These are phyloP conservation scores for Trichoderma sp. DNA, from an alignment of 2,329 filamentous ascomycete genomes.

Conservation along the genomic window DNA sequence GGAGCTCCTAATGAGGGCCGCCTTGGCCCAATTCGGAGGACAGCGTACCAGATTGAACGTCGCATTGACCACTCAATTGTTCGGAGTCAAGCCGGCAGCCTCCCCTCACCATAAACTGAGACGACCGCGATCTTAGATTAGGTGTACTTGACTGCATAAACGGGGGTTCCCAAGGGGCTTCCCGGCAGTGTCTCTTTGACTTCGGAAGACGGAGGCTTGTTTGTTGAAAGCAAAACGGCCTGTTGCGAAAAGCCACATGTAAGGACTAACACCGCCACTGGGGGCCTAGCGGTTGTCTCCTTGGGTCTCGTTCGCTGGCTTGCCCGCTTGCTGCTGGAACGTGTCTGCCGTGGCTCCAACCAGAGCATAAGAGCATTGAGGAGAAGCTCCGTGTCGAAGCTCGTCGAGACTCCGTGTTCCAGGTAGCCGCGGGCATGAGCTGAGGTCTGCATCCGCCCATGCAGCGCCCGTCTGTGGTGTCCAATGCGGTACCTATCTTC, in stretches of 20 bases:
- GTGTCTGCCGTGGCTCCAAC: slow-evolving; percentile 1
- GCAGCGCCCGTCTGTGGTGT: neutral
- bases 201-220: neutral
- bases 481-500: no score
- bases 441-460: neutral
- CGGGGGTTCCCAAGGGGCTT: neutral
- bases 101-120: slow-evolving; percentile 7
- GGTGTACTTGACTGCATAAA: neutral
- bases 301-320: slow-evolving; percentile 9
- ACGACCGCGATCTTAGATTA: neutral
- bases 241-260: neutral
- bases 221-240: neutral
- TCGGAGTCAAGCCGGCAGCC: slow-evolving; percentile 9
- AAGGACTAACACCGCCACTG: slow-evolving; percentile 11
- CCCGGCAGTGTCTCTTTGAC: neutral
- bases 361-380: neutral
- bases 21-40: neutral
- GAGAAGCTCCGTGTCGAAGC: neutral
- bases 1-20: slow-evolving; percentile 7
- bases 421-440: neutral
- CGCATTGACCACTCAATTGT: slow-evolving; percentile 3
- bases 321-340: neutral
- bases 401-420: neutral
- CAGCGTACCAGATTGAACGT: slow-evolving; percentile 21
- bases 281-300: neutral